Evolutionary conservation across 345 rosid genomes (phyloP), one percentile per base, ranked within the genome.

Genomic region (Populus davidiana): DNA sequence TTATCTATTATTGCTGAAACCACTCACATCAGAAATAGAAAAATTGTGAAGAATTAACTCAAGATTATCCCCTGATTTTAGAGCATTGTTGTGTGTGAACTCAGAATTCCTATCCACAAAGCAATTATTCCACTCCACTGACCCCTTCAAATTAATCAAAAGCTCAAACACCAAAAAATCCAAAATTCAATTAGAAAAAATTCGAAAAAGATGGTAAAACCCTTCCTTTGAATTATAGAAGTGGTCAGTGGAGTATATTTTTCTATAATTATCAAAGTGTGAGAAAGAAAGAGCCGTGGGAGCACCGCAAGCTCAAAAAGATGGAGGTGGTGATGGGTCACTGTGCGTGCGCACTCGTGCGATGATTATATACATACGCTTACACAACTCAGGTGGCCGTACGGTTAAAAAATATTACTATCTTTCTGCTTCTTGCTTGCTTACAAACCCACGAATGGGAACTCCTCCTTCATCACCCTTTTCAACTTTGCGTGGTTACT

Each of bases 271-370:
- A 59, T 23, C 27, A n/a, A 1, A n/a, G 63, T 59, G 0, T 23
- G 63, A n/a, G 63, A n/a, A 38, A 49, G n/a, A 76, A 74, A 74
- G 87, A 86, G 90, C 77, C 93, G 93, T 91, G 79, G 82, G 80
- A 86, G 87, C 83, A 79, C 91, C 88, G 92, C 86, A 86, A 90
- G 84, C 82, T 54, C 71, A 79, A 76, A 83, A 69, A 72, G 75
- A 77, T 69, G 81, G 69, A 25, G 62, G 62, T 43, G 65, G 67
- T n/a, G 75, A 56, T 67, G 77, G 54, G 71, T 67, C 17, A 64
- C 67, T 47, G 70, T 63, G 70, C 31, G 35, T 63, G 21, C 50
- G 20, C 27, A 11, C 63, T 59, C 63, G 63, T 59, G 14, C n/a
- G 63, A 56, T 56, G 27, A 56, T n/a, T 56, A 9, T n/a, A 56